Percentiles rank a stretch among this genome's conserved stretches.
Evolutionary conservation across 2,329 filamentous ascomycete genomes (phyloP).

Genomic region (Camillea tinctor): DNA sequence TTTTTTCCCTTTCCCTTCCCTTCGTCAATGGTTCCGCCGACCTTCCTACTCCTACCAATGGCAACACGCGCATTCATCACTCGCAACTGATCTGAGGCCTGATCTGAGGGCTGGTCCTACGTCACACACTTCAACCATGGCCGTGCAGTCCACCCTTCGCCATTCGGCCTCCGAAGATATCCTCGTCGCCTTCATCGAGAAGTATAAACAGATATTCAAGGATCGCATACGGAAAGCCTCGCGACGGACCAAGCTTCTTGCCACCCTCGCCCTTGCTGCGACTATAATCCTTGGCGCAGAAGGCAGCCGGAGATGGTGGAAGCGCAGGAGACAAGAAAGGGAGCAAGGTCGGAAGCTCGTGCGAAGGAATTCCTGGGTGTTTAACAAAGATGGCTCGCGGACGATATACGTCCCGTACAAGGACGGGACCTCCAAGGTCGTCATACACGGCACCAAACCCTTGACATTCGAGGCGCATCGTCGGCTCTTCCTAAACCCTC

Average conservation of each 20-base stretch:
- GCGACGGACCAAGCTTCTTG: conserved; percentile 69
- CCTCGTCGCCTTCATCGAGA: conserved; percentile 61
- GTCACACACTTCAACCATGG: conserved; percentile 56
- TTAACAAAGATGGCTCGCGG: conserved; percentile 90
- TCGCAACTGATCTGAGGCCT: conserved; percentile 9
- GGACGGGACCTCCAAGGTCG: conserved; percentile 82
- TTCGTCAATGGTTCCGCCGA: neutral
- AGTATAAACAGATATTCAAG: conserved; percentile 54
- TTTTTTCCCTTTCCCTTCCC: neutral
- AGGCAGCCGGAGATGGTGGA: conserved; percentile 78
- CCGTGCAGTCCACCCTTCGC: conserved; percentile 81
- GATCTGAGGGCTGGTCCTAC: conserved; percentile 13
- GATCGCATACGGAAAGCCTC: conserved; percentile 63
- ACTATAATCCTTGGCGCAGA: conserved; percentile 78
- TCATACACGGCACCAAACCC: conserved; percentile 84
- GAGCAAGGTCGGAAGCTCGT: conserved; percentile 81
- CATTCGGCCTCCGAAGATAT: conserved; percentile 64
- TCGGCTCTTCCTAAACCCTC: conserved; percentile 87
- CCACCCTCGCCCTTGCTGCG: conserved; percentile 71
- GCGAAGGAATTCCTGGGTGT: conserved; percentile 86
- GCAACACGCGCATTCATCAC: conserved; percentile 11
- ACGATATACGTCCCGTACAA: conserved; percentile 96
- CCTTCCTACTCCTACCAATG: conserved; percentile 17
- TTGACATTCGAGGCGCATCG: conserved; percentile 97
- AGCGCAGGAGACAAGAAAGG: conserved; percentile 68